These are phyloP conservation scores for Trichoderma lentiforme DNA, from an alignment of 2,329 filamentous ascomycete genomes.

Conservation along the genomic window DNA sequence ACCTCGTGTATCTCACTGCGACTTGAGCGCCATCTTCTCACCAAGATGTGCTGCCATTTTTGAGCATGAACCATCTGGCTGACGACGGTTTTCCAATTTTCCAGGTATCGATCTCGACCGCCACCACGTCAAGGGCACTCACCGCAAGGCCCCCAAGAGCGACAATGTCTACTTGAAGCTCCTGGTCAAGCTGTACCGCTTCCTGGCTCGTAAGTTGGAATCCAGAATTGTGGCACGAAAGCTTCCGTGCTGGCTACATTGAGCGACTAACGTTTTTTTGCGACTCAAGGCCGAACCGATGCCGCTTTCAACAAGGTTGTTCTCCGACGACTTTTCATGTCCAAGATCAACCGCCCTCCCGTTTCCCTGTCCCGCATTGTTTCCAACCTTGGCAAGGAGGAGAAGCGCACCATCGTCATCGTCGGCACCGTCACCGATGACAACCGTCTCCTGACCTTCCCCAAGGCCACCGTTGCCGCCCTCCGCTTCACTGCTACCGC, in stretches of 20 bases:
- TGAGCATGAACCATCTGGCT: constrained; percentile 67
- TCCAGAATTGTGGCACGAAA: not conserved
- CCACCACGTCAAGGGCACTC: constrained; percentile 67
- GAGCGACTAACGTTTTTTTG: not conserved
- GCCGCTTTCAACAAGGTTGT: constrained; percentile 98
- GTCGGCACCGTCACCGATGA: constrained; percentile 97
- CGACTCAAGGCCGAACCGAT: constrained; percentile 78
- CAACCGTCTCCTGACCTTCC: constrained; percentile 85
- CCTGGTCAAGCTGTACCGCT: constrained; percentile 97
- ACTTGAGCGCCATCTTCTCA: constrained; percentile 21
- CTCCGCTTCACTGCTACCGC: constrained; percentile 96
- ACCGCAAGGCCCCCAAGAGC: constrained; percentile 95
- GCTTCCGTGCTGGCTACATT: not conserved
- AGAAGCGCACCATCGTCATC: constrained; percentile 86
- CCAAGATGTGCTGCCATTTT: constrained; percentile 32
- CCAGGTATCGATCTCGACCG: constrained; percentile 70
- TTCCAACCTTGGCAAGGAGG: constrained; percentile 62
- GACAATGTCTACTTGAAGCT: constrained; percentile 97
- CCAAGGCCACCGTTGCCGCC: constrained; percentile 90
- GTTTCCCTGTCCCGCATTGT: constrained; percentile 91
- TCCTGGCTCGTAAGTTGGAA: constrained; percentile 82
- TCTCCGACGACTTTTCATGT: constrained; percentile 96
- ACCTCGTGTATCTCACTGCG: constrained; percentile 20
- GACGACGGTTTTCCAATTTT: constrained; percentile 47
- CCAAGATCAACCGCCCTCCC: constrained; percentile 94